Evolutionary conservation across 139 green algal species (phyloP), one percentile per base, ranked within the genome.

Genomic region (Limnomonas spitsbergensis): DNA sequence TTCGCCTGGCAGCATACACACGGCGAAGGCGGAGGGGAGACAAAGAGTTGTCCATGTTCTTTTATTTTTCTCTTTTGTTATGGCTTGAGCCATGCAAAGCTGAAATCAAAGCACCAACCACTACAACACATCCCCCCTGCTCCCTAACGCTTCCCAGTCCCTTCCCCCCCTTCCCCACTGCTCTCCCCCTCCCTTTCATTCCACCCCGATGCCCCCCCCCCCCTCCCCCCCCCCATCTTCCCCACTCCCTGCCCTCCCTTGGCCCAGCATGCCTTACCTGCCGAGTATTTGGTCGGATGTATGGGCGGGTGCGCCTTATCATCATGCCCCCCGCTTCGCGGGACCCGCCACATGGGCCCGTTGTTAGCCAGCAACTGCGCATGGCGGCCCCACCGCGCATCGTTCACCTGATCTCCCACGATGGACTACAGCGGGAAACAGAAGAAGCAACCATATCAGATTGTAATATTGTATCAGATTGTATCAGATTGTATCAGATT

Each of bases 291-390:
- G 3, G 93, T 97, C 4, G 96, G 96, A 76, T 98, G 93, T 83
- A 99, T 99, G 70, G 96, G 86, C 37, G 88, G 88, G 70, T 92
- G 88, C 27, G 88, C 88, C 82, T 95, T 87, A 82, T 97, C 93
- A 69, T 95, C 89, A 78, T 98, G 87, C 1, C 94, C 91, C 0
- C 95, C 95, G 2, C 56, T 40, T n/a, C 81, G 37, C 0, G 93
- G 93, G 39, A 82, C 84, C 29, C 88, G 75, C 84, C 90, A 96
- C 81, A 96, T 92, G 27, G 66, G 34, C 2, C 89, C 89, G 4
- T 14, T 76, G 70, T 37, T 3, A 61, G 26, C 39, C 36, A 94
- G 89, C 54, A 76, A 68, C 66, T 85, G 76, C 0, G 88, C 87
- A 74, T 93, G 89, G 9, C 35, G 32, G 7, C 89, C 86, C 92